Evolutionary conservation across 2,329 filamentous ascomycete species (phyloP), one percentile per base, ranked within the genome.

Genomic region (Monosporascus sp.): DNA sequence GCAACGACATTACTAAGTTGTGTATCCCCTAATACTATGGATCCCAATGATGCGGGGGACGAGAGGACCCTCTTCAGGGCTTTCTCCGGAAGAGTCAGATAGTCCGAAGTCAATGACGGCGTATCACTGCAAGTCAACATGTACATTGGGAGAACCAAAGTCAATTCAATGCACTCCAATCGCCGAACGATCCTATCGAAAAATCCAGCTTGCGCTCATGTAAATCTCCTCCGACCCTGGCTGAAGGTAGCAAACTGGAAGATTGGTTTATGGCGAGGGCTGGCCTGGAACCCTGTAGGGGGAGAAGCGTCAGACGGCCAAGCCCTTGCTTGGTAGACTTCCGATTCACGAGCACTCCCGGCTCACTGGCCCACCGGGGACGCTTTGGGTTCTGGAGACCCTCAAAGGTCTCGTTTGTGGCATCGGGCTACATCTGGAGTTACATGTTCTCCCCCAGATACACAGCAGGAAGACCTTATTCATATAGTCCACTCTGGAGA

Each of bases 141-240:
- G 7, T 37, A 17, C 16, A 3, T 5, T 20, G 5, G 47, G 63
- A 61, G 61, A 64, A 64, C 61, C 63, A 67, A 31, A 61, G 61
- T 67, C 58, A 66, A 64, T 65, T 67, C 64, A 64, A 66, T 65
- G 64, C 65, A 66, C 65, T 66, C 65, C 64, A 61, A 62, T 66
- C 65, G 63, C 64, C 64, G 60, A 66, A 66, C 64, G 60, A 64
- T 60, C 64, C 59, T 65, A 65, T 66, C 60, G 59, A 48, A 48
- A 66, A 66, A 59, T 60, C 63, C 62, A 66, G 64, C 61, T 62
- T 62, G 62, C 61, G 63, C 67, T 64, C 64, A 64, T 65, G 61
- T 50, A 64, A 59, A 59, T 62, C 57, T 61, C 64, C 59, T 60
- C 57, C 62, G 63, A 63, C 56, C 60, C 58, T 60, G 56, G 56